These are phyloP conservation scores for Inga laurina DNA, from an alignment of 306 rosid genomes.

Conservation along the genomic window DNA sequence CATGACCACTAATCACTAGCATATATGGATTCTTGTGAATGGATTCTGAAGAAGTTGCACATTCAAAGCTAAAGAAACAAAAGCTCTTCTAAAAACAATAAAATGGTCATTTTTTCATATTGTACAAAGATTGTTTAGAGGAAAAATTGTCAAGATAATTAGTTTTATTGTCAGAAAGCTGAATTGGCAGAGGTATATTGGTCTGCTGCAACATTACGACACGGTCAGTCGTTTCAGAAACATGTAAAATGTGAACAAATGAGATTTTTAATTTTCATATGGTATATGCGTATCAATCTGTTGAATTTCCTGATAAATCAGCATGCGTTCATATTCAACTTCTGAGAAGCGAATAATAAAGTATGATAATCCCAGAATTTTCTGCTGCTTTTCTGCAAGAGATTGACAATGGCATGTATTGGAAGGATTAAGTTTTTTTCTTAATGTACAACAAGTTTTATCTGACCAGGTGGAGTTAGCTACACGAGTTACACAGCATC, in stretches of 20 bases:
- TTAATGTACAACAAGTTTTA: not conserved
- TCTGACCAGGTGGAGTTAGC: no score
- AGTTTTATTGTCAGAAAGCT: not conserved
- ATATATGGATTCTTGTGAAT: not conserved
- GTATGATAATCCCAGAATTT: no score
- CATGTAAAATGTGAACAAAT: not conserved
- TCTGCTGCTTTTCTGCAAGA: not conserved
- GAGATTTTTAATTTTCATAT: not conserved
- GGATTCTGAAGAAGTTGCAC: not conserved
- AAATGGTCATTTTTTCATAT: not conserved
- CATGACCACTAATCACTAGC: conserved; percentile 34
- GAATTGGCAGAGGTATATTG: not conserved
- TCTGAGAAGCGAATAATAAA: not conserved
- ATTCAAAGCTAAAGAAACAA: not conserved
- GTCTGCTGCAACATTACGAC: not conserved
- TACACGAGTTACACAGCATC: no score
- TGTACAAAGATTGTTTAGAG: not conserved
- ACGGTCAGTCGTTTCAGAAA: not conserved
- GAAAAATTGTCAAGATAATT: not conserved
- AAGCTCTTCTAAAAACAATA: not conserved
- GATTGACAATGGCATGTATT: not conserved
- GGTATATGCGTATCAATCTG: not conserved
- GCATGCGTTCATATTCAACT: not conserved
- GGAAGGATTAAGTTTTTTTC: not conserved
- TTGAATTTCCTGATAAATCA: not conserved